phyloP scores from a whole-genome alignment of 768 basidiomycete species.

The Amanita polypyramis region DNA sequence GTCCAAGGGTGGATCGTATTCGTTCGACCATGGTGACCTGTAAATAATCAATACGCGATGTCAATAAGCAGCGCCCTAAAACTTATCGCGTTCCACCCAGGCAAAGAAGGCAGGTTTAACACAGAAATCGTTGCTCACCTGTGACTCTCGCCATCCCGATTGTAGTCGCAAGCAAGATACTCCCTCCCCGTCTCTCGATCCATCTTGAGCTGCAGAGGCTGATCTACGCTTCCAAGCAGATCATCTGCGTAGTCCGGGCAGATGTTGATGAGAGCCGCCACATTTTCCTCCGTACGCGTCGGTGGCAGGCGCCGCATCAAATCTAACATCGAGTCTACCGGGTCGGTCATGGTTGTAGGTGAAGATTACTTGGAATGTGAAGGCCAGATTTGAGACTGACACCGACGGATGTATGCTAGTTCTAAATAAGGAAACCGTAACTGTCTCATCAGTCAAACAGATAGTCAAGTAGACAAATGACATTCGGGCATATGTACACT shows the following conservation, averaged over 20 bases:
- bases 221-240: constrained; percentile 89
- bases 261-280: constrained; percentile 68
- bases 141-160: constrained; percentile 85
- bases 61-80: constrained; percentile 6
- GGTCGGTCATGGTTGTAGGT: constrained; percentile 47
- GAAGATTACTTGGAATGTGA: not conserved
- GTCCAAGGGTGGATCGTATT: constrained; percentile 83
- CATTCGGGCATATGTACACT: not conserved
- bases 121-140: constrained; percentile 39
- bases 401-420: no score
- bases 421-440: constrained; percentile 1
- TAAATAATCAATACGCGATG: not conserved
- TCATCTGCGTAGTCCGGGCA: constrained; percentile 94
- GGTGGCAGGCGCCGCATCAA: constrained; percentile 95
- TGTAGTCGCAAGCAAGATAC: constrained; percentile 91
- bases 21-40: constrained; percentile 98
- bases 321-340: constrained; percentile 90
- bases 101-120: no score
- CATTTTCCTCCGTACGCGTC: constrained; percentile 78
- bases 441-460: not conserved
- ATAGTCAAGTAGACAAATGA: not conserved
- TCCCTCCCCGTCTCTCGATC: constrained; percentile 80
- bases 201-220: constrained; percentile 73
- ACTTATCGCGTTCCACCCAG: not conserved
- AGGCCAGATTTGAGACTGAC: not conserved